Percentiles rank a stretch among this genome's conserved stretches.
These are phyloP conservation scores for Lycium ferocissimum DNA, from an alignment of 257 asterid genomes.

Conservation along the genomic window DNA sequence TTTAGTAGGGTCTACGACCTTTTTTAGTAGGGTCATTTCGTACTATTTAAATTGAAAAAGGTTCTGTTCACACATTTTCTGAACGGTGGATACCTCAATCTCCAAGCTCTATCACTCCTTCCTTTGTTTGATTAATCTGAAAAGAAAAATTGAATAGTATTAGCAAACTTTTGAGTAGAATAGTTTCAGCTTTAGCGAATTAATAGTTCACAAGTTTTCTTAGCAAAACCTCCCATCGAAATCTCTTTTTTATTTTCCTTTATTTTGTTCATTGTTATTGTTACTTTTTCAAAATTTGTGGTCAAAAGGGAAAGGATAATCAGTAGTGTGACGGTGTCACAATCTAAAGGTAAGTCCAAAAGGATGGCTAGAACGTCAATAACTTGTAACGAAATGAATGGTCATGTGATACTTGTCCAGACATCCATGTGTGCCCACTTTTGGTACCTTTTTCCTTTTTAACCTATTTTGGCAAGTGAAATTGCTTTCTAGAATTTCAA, in stretches of 20 bases:
- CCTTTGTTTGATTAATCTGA: too few relatives aligned
- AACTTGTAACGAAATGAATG: conserved; percentile 5
- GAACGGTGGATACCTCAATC: too few relatives aligned
- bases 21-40: too few relatives aligned
- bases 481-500: too few relatives aligned
- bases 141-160: too few relatives aligned
- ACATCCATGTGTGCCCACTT: too few relatives aligned
- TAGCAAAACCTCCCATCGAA: neutral
- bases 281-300: neutral
- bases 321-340: neutral
- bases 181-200: neutral
- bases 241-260: neutral
- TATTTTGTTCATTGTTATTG: neutral
- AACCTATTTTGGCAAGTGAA: too few relatives aligned
- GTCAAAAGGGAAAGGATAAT: neutral
- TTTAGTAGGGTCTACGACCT: too few relatives aligned
- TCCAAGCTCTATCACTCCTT: too few relatives aligned
- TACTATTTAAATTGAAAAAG: too few relatives aligned
- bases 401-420: neutral
- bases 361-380: neutral
- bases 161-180: neutral
- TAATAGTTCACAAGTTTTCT: neutral
- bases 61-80: too few relatives aligned
- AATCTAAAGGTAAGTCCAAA: neutral
- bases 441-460: too few relatives aligned